These are phyloP conservation scores for Alternaria brassicae DNA, from an alignment of 2,329 filamentous ascomycete genomes.

Conservation along the genomic window DNA sequence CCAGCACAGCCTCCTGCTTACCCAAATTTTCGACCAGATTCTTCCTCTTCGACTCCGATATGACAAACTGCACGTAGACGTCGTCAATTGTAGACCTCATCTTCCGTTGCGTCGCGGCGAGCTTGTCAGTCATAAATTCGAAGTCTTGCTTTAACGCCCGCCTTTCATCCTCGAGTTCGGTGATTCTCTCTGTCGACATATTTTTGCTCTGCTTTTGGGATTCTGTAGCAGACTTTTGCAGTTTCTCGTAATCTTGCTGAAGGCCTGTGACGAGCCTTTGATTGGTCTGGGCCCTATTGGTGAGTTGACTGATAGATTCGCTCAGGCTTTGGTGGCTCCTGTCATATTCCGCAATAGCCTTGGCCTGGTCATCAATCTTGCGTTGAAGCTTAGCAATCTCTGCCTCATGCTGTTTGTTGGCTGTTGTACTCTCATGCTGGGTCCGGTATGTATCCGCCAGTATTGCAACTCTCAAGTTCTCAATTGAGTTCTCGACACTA, in stretches of 20 bases:
- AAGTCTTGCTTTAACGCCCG: conserved; percentile 21
- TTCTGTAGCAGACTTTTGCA: conserved; percentile 18
- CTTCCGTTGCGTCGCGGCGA: conserved; percentile 19
- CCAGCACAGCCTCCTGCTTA: conserved; percentile 15
- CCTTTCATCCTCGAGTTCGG: conserved; percentile 34
- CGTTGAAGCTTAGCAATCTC: conserved; percentile 16
- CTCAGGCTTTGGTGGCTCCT: conserved; percentile 9
- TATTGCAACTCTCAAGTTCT: conserved; percentile 16
- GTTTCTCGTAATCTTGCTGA: conserved; percentile 36
- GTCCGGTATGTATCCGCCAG: conserved; percentile 18
- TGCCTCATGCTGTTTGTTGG: conserved; percentile 12
- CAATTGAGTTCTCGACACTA: conserved; percentile 12
- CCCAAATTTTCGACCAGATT: conserved; percentile 21
- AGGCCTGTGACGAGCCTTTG: conserved; percentile 39
- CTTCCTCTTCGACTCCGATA: conserved; percentile 22
- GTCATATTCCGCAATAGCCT: conserved; percentile 19
- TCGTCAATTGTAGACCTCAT: conserved; percentile 29
- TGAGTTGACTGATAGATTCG: conserved; percentile 11
- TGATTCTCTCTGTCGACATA: conserved; percentile 23
- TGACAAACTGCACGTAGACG: conserved; percentile 14
- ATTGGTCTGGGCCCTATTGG: conserved; percentile 24
- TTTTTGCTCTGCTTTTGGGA: conserved; percentile 24
- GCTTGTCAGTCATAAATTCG: conserved; percentile 11
- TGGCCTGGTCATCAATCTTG: conserved; percentile 11
- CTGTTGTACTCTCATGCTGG: conserved; percentile 12